Conservation (phyloP, 148 eudicot species). For the Amaranthus hypochondriacus region DNA sequence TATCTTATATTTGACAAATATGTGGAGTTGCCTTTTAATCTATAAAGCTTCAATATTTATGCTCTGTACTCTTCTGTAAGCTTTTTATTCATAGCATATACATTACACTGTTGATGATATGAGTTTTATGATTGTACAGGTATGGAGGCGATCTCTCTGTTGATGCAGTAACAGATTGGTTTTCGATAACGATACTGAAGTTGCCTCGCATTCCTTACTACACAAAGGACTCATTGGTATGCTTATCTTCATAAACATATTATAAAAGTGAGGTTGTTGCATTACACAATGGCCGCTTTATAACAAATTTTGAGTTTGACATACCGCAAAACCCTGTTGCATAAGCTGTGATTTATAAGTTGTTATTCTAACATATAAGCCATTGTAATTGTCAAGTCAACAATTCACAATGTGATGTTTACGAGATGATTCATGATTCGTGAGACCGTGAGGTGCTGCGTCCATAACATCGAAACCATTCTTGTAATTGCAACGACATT, state of each 20-base stretch:
- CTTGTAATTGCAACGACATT: no score
- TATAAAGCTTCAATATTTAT: neutral
- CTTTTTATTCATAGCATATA: neutral
- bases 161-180: conserved; percentile 90
- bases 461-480: no score
- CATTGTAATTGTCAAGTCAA: no score
- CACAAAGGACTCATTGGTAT: conserved; percentile 80
- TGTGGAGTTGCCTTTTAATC: conserved; percentile 3
- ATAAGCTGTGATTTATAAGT: no score
- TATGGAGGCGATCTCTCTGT: conserved; percentile 85
- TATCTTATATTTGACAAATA: conserved; percentile 11
- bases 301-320: no score
- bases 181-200: conserved; percentile 56
- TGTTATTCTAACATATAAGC: no score
- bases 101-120: neutral
- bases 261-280: no score
- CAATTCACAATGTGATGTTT: no score
- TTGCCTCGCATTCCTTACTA: conserved; percentile 83
- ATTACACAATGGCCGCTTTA: no score
- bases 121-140: conserved; percentile 36
- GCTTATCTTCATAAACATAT: neutral
- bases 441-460: no score
- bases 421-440: no score
- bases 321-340: no score
- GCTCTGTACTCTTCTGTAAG: neutral